A percentile compares a stretch with the other conserved stretches of the same genome.
Conservation (phyloP, 495 filamentous ascomycete species). For the Pseudoneurospora amorphoporcata region DNA sequence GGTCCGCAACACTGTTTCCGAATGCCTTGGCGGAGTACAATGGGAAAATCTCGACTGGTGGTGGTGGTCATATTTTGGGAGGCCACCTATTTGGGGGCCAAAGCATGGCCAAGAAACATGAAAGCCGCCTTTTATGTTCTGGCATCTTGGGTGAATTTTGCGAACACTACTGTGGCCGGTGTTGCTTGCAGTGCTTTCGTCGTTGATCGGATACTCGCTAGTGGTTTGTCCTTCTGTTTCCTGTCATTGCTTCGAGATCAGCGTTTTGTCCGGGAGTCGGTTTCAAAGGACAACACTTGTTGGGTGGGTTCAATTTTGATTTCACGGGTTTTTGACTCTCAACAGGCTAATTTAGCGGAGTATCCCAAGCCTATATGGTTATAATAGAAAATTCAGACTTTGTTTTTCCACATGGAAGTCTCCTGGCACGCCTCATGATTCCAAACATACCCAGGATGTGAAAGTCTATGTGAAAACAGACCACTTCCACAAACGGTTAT, state of each 20-base stretch:
- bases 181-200: background rate
- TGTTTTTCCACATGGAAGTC: background rate
- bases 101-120: background rate
- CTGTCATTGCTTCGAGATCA: background rate
- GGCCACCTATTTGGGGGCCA: background rate
- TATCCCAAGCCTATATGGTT: background rate
- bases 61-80: background rate
- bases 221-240: background rate
- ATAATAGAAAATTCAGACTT: background rate
- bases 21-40: background rate
- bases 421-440: background rate
- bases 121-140: background rate
- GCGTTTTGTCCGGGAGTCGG: background rate
- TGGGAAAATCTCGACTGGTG: background rate
- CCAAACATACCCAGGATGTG: background rate
- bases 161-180: background rate
- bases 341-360: background rate
- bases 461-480: background rate
- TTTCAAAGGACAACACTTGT: background rate
- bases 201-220: background rate
- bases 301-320: no score
- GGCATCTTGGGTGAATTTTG: background rate
- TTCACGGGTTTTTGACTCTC: background rate
- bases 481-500: background rate
- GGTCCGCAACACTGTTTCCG: background rate